These are phyloP conservation scores for Naegleria lovaniensis DNA, from an alignment of 208 protist genomes.

Conservation along the genomic window DNA sequence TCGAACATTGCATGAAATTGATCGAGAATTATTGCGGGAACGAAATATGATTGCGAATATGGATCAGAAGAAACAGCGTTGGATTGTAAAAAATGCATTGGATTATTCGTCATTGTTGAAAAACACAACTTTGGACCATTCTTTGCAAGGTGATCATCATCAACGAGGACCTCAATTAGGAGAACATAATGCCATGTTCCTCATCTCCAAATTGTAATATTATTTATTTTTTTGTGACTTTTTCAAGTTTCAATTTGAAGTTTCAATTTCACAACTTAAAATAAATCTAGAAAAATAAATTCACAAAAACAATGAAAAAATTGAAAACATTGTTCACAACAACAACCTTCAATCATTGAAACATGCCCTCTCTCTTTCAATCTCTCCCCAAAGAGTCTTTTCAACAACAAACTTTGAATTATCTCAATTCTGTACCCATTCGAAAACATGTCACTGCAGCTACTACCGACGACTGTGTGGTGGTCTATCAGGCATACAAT, in stretches of 20 bases:
- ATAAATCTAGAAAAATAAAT: no score
- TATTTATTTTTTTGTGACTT: neutral
- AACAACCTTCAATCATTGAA: no score
- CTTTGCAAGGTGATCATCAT: no score
- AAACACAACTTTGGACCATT: no score
- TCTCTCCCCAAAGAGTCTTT: no score
- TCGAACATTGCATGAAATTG: neutral
- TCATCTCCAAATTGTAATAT: neutral
- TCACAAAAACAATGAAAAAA: no score
- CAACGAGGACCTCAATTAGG: neutral
- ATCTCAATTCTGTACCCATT: neutral
- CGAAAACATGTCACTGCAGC: neutral
- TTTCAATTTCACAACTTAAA: no score
- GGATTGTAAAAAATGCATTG: neutral
- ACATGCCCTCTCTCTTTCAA: no score
- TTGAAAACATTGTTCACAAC: no score
- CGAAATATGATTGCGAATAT: neutral
- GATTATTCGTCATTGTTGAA: neutral
- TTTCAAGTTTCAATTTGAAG: no score
- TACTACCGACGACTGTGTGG: neutral
- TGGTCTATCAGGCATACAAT: constrained; percentile 25
- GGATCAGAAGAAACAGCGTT: neutral
- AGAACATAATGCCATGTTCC: neutral
- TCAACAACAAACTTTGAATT: neutral
- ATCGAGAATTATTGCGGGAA: neutral